Conservation (phyloP, 345 rosid genomes). For the Salix dunnii region DNA sequence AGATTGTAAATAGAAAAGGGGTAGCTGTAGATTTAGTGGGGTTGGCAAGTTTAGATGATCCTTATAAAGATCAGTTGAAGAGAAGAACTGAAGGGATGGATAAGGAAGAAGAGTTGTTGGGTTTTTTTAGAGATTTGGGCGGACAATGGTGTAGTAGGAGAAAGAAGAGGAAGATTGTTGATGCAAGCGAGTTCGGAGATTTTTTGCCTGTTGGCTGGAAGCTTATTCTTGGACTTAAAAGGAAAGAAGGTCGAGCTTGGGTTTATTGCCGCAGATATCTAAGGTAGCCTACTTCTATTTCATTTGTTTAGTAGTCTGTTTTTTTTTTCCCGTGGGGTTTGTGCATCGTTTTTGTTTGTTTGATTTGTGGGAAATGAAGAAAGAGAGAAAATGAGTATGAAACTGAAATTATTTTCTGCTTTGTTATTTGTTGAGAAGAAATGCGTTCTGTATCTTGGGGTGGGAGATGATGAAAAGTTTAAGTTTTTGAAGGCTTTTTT, state of each 20-base stretch:
- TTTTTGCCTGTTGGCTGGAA: constrained; percentile 66
- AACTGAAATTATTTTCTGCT: no score
- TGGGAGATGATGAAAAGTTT: not conserved
- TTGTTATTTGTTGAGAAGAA: no score
- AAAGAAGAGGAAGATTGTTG: constrained; percentile 76
- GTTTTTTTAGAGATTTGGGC: constrained; percentile 50
- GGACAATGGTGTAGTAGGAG: constrained; percentile 84
- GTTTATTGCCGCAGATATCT: constrained; percentile 68
- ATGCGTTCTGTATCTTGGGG: not conserved
- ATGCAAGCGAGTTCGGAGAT: constrained; percentile 57
- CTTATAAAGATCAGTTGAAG: constrained; percentile 49
- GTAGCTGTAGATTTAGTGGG: constrained; percentile 38
- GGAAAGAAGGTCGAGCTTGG: constrained; percentile 64
- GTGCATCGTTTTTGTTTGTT: not conserved
- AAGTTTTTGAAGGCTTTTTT: not conserved
- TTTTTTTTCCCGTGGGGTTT: not conserved
- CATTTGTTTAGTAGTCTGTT: not conserved
- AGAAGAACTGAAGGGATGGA: constrained; percentile 54
- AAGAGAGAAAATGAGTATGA: no score
- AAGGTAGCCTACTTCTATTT: constrained; percentile 34
- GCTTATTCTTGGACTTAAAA: constrained; percentile 63
- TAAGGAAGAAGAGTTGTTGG: constrained; percentile 57
- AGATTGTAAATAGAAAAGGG: constrained; percentile 49
- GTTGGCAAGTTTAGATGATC: constrained; percentile 47
- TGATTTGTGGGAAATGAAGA: not conserved